A percentile compares a stretch with the other conserved stretches of the same genome.
phyloP scores from a whole-genome alignment of 2,329 filamentous ascomycete genomes.

The Arachnomyces sp. region DNA sequence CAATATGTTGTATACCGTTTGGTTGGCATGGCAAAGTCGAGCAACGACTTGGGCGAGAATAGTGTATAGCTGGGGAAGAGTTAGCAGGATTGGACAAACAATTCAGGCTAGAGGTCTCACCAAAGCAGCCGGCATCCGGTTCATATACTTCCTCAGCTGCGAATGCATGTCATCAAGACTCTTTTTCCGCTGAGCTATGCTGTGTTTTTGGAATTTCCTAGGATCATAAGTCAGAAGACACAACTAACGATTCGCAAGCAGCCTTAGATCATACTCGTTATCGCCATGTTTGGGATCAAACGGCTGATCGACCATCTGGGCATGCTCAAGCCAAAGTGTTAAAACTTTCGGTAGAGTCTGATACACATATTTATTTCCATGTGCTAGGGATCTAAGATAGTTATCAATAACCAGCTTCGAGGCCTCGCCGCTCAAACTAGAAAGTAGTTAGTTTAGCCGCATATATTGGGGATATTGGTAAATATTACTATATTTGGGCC shows the following conservation, averaged over 20 bases:
- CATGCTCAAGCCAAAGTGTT: conserved; percentile 90
- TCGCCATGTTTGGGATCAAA: conserved; percentile 45
- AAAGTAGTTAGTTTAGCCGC: conserved; percentile 21
- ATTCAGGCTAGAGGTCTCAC: conserved; percentile 18
- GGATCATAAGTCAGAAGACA: conserved; percentile 9
- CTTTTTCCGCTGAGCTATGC: conserved; percentile 48
- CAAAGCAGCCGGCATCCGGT: conserved; percentile 40
- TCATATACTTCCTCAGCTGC: conserved; percentile 72
- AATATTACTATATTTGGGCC: conserved; percentile 54
- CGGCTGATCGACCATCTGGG: conserved; percentile 61
- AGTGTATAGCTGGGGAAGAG: conserved; percentile 38
- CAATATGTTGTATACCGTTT: conserved; percentile 67
- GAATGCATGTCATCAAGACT: conserved; percentile 63
- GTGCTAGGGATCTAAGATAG: conserved; percentile 77
- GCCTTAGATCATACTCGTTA: conserved; percentile 29
- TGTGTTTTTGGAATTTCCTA: conserved; percentile 42
- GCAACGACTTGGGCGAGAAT: conserved; percentile 89
- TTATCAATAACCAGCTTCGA: conserved; percentile 89
- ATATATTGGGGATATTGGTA: too few relatives aligned
- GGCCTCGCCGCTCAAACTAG: conserved; percentile 65
- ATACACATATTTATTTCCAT: conserved; percentile 91
- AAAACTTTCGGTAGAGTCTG: conserved; percentile 87
- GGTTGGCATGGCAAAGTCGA: conserved; percentile 83
- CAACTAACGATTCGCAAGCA: background rate
- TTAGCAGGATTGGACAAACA: conserved; percentile 12